phyloP scores from a whole-genome alignment of 345 rosid species.

The Brassica nigra region DNA sequence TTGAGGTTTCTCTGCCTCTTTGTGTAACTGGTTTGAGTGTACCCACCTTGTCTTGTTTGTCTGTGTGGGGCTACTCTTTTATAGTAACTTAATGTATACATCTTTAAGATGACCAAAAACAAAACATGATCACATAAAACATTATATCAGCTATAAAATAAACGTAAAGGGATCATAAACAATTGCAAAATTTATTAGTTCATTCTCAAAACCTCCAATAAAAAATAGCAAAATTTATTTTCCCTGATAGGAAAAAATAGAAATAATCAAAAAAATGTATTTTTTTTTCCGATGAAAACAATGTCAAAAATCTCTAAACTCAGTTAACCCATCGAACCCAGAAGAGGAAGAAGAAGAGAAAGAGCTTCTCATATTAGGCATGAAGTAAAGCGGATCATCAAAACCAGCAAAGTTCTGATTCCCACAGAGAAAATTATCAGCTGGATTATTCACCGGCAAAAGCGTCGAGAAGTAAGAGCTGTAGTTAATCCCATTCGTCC shows the following conservation, averaged over 20 bases:
- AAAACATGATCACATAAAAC: not conserved
- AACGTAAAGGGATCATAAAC: not conserved
- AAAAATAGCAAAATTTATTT: not conserved
- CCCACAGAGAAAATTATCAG: constrained; percentile 46
- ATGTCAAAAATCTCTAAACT: constrained; percentile 47
- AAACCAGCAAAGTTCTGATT: constrained; percentile 51
- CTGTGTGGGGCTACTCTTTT: not conserved
- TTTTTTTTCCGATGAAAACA: not conserved
- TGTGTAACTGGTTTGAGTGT: not conserved
- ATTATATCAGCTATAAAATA: not conserved
- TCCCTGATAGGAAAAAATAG: not conserved
- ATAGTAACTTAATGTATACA: too few species aligned
- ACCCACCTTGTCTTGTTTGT: not conserved
- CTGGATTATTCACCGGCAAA: constrained; percentile 51
- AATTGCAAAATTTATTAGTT: constrained; percentile 22
- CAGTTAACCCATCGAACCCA: constrained; percentile 41
- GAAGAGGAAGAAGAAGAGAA: constrained; percentile 51
- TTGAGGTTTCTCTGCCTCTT: not conserved
- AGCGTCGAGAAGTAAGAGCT: constrained; percentile 43
- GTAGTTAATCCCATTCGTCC: constrained; percentile 32
- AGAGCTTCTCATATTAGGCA: constrained; percentile 52
- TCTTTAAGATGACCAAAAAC: not conserved
- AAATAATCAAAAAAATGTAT: not conserved
- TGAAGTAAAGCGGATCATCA: constrained; percentile 52
- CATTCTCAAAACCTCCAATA: not conserved